Evolutionary conservation across 495 filamentous ascomycete species (phyloP), one percentile per base, ranked within the genome.

Genomic region (Xylaria curta): DNA sequence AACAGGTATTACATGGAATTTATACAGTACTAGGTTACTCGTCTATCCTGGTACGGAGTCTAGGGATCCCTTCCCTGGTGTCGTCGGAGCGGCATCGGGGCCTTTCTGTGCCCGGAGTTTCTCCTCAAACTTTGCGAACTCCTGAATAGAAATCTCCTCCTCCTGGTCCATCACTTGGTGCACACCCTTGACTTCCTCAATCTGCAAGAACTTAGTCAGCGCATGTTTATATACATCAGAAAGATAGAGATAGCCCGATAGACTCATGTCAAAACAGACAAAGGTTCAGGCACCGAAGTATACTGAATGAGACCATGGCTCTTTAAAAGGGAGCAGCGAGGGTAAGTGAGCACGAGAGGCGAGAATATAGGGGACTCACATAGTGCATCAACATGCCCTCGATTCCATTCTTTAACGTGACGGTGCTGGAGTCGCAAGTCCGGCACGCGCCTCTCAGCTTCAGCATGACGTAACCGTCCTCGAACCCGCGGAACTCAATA

Each of bases 41-140:
- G 38, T 69, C 81, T 78, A 86, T 68, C 85, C 83, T 58, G 82
- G 80, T 8, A 86, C 89, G 21, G 82, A 88, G 80, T 95, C 92
- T 58, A 94, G 74, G 53, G 87, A 86, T 26, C 88, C 91, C 80
- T 92, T 91, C 28, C 89, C 89, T 42, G 85, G 82, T 8, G 89
- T 91, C n/a, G 88, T 83, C 28, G 76, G 89, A 78, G 66, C 86
- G 51, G 78, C 78, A 61, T 79, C 76, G 26, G 78, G 72, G n/a
- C 84, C 81, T 72, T 93, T 95, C 75, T 94, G 92, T 77, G 89
- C 86, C 78, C 88, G 89, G 75, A 99, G 81, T 82, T 97, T 97
- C 85, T 97, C 94, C 80, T 99, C 96, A 81, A 99, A 99, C 81
- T 92, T 94, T 56, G 93, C 92, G 82, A 99, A 98, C 76, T 98